phyloP scores from a whole-genome alignment of 768 basidiomycete species.

The Amanita rimosa region DNA sequence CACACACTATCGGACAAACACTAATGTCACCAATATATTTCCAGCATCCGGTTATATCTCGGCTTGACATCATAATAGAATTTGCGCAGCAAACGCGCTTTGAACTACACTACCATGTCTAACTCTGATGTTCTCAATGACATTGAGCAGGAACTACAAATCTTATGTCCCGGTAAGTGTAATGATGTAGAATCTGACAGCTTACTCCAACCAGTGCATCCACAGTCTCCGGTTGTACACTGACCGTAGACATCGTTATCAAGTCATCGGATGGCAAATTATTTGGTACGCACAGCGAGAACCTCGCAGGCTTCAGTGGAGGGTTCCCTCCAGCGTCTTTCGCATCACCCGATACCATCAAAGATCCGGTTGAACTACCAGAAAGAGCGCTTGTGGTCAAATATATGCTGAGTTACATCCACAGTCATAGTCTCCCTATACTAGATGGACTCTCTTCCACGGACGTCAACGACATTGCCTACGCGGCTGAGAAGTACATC shows the following conservation, averaged over 20 bases:
- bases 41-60: no score
- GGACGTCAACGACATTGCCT: neutral
- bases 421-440: neutral
- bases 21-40: no score
- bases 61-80: no score
- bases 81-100: no score
- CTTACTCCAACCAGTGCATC: neutral
- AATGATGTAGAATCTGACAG: no score
- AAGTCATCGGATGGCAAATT: constrained; percentile 4
- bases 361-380: neutral
- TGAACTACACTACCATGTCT: no score
- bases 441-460: neutral
- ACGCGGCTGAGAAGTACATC: neutral
- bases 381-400: neutral
- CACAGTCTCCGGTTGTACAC: neutral
- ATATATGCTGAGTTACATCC: neutral
- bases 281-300: constrained; percentile 6
- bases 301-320: neutral
- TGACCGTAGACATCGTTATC: neutral
- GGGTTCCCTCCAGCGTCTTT: constrained; percentile 5
- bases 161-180: no score
- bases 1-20: no score
- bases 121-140: no score
- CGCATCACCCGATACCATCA: neutral
- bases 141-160: no score